phyloP scores from a whole-genome alignment of 2,329 filamentous ascomycete species.

The Xylariaceae sp. region DNA sequence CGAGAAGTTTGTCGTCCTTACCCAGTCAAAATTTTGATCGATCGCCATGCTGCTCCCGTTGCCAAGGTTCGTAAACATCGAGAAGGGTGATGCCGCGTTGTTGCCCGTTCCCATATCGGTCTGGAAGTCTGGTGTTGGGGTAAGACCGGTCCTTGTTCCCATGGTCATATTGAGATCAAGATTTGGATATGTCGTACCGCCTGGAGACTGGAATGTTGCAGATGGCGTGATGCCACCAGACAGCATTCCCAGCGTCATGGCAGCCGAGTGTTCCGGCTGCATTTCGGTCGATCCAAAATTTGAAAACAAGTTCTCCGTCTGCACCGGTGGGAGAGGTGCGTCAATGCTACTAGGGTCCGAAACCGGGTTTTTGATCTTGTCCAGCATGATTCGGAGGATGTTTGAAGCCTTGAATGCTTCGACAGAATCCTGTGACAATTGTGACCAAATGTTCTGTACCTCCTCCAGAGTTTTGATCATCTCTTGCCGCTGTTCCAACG shows the following conservation, averaged over 20 bases:
- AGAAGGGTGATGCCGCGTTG: slow-evolving; percentile 46
- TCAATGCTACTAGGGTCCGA: slow-evolving; percentile 16
- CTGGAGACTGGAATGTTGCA: slow-evolving; percentile 35
- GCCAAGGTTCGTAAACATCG: slow-evolving; percentile 49
- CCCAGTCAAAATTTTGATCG: slow-evolving; percentile 57
- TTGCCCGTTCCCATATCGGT: slow-evolving; percentile 34
- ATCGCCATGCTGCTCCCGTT: slow-evolving; percentile 43
- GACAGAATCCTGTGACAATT: slow-evolving; percentile 72
- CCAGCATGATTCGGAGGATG: slow-evolving; percentile 79
- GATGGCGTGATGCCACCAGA: slow-evolving; percentile 37
- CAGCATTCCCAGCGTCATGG: slow-evolving; percentile 43
- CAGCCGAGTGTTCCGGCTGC: slow-evolving; percentile 41
- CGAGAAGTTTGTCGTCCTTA: slow-evolving; percentile 33
- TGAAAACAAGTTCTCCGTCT: slow-evolving; percentile 27
- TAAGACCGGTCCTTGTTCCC: slow-evolving; percentile 29
- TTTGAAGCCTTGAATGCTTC: slow-evolving; percentile 86
- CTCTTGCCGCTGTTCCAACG: slow-evolving; percentile 60
- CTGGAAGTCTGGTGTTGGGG: slow-evolving; percentile 35
- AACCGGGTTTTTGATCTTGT: slow-evolving; percentile 63
- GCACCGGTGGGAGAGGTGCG: slow-evolving; percentile 8
- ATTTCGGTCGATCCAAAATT: slow-evolving; percentile 27
- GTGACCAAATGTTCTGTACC: slow-evolving; percentile 77
- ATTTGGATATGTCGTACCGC: slow-evolving; percentile 40
- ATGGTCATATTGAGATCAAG: slow-evolving; percentile 41
- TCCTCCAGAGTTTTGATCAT: slow-evolving; percentile 75